Conservation (phyloP, 2,329 filamentous ascomycete species). For the Verticillium isaacii region DNA sequence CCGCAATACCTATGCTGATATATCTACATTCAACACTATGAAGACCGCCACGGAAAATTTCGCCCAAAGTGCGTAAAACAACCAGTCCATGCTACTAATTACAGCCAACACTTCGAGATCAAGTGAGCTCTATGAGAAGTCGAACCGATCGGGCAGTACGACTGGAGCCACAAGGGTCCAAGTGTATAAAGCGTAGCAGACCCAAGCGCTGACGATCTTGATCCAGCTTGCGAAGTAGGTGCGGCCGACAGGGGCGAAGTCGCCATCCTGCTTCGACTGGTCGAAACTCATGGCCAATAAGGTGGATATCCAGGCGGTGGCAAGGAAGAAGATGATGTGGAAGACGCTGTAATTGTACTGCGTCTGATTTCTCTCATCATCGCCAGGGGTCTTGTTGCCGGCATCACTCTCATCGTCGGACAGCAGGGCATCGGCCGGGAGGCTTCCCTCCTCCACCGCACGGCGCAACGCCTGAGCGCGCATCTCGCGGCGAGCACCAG, state of each 20-base stretch:
- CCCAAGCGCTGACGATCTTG: constrained; percentile 97
- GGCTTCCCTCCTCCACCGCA: constrained; percentile 85
- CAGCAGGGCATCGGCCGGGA: constrained; percentile 85
- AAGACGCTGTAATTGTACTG: constrained; percentile 97
- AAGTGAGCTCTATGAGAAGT: constrained; percentile 35
- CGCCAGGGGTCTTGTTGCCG: constrained; percentile 56
- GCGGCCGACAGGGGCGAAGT: constrained; percentile 88
- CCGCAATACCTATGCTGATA: too few relatives aligned
- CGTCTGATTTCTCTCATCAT: constrained; percentile 83
- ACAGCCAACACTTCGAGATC: neutral
- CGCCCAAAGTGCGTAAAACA: neutral
- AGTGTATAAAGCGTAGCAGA: constrained; percentile 88
- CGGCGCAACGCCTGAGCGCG: constrained; percentile 84
- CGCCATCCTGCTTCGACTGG: constrained; percentile 56
- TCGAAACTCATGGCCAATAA: constrained; percentile 73
- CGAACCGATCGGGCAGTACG: constrained; percentile 81
- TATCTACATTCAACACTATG: neutral
- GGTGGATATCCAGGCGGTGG: constrained; percentile 93
- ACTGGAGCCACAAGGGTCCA: constrained; percentile 91
- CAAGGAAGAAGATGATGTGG: constrained; percentile 96
- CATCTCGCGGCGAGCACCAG: constrained; percentile 78
- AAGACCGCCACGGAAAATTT: neutral
- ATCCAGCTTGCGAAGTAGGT: constrained; percentile 99
- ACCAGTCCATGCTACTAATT: neutral
- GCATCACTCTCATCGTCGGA: constrained; percentile 66